phyloP scores from a whole-genome alignment of 257 asterid species.

The Ajuga chamaepitys region DNA sequence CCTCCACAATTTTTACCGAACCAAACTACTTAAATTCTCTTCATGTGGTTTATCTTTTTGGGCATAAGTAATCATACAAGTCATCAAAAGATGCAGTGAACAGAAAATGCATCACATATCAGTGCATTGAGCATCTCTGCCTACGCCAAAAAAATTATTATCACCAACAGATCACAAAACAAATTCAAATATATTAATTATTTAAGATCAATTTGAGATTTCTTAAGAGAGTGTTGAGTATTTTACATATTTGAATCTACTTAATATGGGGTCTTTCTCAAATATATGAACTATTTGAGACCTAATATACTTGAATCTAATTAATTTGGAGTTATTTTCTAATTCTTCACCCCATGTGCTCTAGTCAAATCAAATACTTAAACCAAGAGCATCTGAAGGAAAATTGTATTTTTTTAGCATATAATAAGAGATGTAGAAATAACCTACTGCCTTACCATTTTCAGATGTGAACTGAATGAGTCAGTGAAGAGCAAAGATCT shows the following conservation, averaged over 20 bases:
- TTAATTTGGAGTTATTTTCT: neutral
- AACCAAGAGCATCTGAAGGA: neutral
- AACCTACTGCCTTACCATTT: neutral
- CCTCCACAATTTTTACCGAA: slow-evolving; percentile 1
- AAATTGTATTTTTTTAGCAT: neutral
- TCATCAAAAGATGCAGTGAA: neutral
- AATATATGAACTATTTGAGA: too few species aligned
- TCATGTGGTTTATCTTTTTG: neutral
- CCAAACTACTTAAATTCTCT: neutral
- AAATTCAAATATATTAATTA: neutral
- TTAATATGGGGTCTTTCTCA: neutral
- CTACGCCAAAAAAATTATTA: neutral
- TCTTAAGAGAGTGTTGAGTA: neutral
- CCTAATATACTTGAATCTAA: neutral
- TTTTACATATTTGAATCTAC: neutral
- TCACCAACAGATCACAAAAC: neutral
- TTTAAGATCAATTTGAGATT: neutral
- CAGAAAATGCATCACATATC: neutral
- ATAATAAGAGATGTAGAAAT: neutral
- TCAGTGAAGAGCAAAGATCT: neutral
- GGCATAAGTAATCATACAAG: neutral
- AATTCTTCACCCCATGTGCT: neutral
- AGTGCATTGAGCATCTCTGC: neutral
- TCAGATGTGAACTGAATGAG: neutral
- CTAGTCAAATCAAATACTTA: neutral